Base-by-base conservation (phyloP, 768 basidiomycete genomes). In the Boletus rubropictus region DNA sequence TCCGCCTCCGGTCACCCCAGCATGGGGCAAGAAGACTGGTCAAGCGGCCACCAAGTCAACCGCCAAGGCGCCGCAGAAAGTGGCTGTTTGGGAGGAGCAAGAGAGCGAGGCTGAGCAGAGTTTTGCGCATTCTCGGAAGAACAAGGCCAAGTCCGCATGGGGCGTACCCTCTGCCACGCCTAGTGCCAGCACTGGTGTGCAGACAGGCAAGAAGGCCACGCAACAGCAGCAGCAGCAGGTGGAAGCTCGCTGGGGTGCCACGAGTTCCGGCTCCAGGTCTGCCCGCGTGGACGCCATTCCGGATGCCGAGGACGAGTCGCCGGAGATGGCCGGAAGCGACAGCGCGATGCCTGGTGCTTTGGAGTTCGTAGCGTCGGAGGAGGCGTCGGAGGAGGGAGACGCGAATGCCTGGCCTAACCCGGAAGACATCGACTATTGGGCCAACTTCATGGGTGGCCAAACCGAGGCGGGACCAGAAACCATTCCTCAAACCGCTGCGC, bases 351-450 rank as follows among this genome's bases (percentile, higher is more conserved):
- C 54, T 2, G 50, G 55, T 34, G 32, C 48, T 2, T 25, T 55
- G 27, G 25, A 39, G 3, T 44, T 48, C 3, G 43, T 29, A n/a
- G n/a, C n/a, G n/a, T n/a, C 34, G 17, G 54, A 54, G 4, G 56
- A 43, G 3, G 44, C 22, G 6, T 58, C 55, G 0, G 62, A 65
- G 3, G 60, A 59, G 27, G 52, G 15, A 8, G 55, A 57, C 17
- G 47, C 46, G 48, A 60, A 42, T 21, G 29, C 46, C 6, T 67
- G 57, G 66, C 54, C 58, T 29, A 50, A 58, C 17, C 59, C 62
- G 5, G 60, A 57, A 7, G 46, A 56, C 32, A 34, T 56, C 15
- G 53, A 31, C 42, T 66, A 67, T 43, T 66, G 66, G 66, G 56
- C 47, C n/a, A 61, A 57, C 33, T 43, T 67, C 14, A 51, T 64